Percentiles rank a stretch among this genome's conserved stretches.
phyloP scores from a whole-genome alignment of 768 basidiomycete genomes.

The Gloeopeniophorella convolvens region DNA sequence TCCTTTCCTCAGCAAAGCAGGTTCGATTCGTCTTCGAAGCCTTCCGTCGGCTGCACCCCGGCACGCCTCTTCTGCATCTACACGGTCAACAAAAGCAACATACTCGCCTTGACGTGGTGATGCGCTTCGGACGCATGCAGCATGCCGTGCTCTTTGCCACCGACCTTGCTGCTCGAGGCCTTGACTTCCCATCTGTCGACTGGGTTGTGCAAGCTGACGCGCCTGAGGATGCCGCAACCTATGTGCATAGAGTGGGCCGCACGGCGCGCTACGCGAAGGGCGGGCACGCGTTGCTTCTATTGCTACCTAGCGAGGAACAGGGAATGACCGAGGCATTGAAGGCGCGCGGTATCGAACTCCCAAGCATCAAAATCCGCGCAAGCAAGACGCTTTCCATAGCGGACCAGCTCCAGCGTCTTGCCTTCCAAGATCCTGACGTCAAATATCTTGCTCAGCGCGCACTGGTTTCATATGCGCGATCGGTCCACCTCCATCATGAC shows the following conservation, averaged over 20 bases:
- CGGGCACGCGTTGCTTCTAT: conserved; percentile 76
- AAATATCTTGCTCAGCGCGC: conserved; percentile 95
- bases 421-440: conserved; percentile 93
- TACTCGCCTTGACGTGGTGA: conserved; percentile 78
- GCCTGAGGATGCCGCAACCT: conserved; percentile 95
- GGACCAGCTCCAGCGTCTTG: conserved; percentile 85
- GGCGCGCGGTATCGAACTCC: conserved; percentile 63
- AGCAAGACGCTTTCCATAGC: conserved; percentile 83
- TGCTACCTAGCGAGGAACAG: conserved; percentile 88
- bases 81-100: conserved; percentile 97
- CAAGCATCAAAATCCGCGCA: conserved; percentile 80
- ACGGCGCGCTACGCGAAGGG: conserved; percentile 91
- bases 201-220: conserved; percentile 97
- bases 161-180: conserved; percentile 90
- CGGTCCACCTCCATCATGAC: conserved; percentile 88
- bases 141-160: conserved; percentile 90
- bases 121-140: conserved; percentile 73
- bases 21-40: conserved; percentile 95
- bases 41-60: conserved; percentile 93
- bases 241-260: conserved; percentile 93
- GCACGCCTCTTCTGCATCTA: conserved; percentile 84
- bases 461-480: conserved; percentile 93
- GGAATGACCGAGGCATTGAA: conserved; percentile 73
- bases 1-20: conserved; percentile 93
- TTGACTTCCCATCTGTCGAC: conserved; percentile 94